Percentiles rank a stretch among this genome's conserved stretches.
Conservation (phyloP, 2,329 filamentous ascomycete genomes). For the Macrophomina pseudophaseolina region DNA sequence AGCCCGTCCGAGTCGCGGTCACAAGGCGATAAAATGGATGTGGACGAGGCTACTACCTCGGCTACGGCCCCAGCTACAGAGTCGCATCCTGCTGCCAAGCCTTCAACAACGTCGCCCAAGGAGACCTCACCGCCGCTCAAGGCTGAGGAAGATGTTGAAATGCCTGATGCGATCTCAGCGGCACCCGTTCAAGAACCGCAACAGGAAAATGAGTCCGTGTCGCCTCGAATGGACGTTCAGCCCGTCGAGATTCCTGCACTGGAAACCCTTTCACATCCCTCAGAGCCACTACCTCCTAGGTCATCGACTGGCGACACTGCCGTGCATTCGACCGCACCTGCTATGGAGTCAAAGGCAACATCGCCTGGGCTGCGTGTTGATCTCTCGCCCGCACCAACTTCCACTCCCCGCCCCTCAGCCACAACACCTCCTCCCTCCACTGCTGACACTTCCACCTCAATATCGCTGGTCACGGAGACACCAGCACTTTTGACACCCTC, state of each 20-base stretch:
- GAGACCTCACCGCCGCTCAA: slow-evolving; percentile 25
- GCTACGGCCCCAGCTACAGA: background rate
- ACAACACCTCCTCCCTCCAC: slow-evolving; percentile 31
- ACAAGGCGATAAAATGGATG: slow-evolving; percentile 23
- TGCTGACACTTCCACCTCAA: slow-evolving; percentile 36
- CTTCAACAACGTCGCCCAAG: slow-evolving; percentile 27
- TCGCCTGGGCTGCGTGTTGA: slow-evolving; percentile 36
- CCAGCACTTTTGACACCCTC: slow-evolving; percentile 29
- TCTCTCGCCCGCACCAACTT: slow-evolving; percentile 37
- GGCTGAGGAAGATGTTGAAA: slow-evolving; percentile 49
- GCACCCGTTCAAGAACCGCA: background rate
- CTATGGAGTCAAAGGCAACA: slow-evolving; percentile 28
- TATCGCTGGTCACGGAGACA: slow-evolving; percentile 38
- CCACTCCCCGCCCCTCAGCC: slow-evolving; percentile 27
- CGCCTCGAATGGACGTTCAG: slow-evolving; percentile 28
- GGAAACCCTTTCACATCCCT: slow-evolving; percentile 32
- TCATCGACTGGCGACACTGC: slow-evolving; percentile 27
- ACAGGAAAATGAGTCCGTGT: slow-evolving; percentile 15
- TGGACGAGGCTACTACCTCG: slow-evolving; percentile 10
- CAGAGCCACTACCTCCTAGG: slow-evolving; percentile 39
- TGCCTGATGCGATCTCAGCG: slow-evolving; percentile 48
- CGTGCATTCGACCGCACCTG: slow-evolving; percentile 7
- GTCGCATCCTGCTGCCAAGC: slow-evolving; percentile 34
- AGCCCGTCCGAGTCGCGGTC: background rate
- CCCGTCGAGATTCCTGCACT: slow-evolving; percentile 31